phyloP scores from a whole-genome alignment of 495 filamentous ascomycete species.

The Thermothielavioides terrestris region DNA sequence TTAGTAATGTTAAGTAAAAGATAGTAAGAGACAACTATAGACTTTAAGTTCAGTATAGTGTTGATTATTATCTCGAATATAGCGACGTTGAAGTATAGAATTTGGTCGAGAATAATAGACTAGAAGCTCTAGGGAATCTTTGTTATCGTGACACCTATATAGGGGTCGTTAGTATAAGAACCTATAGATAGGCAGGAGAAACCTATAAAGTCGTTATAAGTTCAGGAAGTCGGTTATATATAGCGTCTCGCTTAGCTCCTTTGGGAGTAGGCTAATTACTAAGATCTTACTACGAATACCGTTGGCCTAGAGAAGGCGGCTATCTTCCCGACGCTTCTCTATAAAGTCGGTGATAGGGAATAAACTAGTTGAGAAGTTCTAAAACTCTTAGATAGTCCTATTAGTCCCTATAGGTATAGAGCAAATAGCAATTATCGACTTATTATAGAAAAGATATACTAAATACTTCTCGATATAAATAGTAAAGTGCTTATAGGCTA shows the following conservation, averaged over 20 bases:
- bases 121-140: constrained; percentile 7
- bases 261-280: constrained; percentile 5
- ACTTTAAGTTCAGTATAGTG: constrained; percentile 19
- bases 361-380: constrained; percentile 3
- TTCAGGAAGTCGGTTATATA: constrained; percentile 5
- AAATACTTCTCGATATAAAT: not conserved
- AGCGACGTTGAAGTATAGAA: constrained; percentile 9
- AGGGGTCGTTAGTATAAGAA: not conserved
- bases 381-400: constrained; percentile 9
- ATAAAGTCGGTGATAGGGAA: not conserved
- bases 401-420: not conserved
- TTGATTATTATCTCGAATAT: constrained; percentile 16
- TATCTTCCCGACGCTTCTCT: not conserved
- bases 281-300: constrained; percentile 9
- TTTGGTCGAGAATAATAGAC: constrained; percentile 14
- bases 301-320: not conserved
- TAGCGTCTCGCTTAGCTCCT: not conserved
- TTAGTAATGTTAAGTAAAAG: constrained; percentile 18
- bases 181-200: not conserved
- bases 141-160: not conserved
- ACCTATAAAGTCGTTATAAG: constrained; percentile 6
- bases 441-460: not conserved
- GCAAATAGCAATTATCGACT: not conserved
- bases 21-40: constrained; percentile 17
- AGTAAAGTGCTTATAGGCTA: constrained; percentile 3